Evolutionary conservation across 1,139 yeast species (phyloP).

Genomic region (Kodamaea anthophila): DNA sequence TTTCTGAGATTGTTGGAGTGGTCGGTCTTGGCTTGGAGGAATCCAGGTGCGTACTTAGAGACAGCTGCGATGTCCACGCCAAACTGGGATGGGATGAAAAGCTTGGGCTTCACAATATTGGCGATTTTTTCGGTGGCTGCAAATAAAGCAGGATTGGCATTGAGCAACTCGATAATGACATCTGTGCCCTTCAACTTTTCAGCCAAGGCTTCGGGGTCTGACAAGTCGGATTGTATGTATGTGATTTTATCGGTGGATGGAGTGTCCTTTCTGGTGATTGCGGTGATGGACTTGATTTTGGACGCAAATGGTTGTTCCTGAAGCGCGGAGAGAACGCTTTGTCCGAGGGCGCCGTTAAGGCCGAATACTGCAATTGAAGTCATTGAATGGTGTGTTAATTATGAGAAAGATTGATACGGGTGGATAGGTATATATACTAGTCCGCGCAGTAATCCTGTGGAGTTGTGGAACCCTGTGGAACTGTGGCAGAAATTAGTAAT

Average conservation of each 20-base stretch:
- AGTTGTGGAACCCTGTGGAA: no score
- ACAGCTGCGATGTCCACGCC: conserved; percentile 38
- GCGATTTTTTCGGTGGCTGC: conserved; percentile 29
- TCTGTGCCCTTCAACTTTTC: conserved; percentile 43
- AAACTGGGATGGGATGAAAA: conserved; percentile 59
- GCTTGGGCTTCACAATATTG: conserved; percentile 37
- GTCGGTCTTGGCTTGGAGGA: conserved; percentile 29
- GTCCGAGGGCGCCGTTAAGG: conserved; percentile 46
- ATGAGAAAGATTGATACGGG: no score
- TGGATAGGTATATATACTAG: no score
- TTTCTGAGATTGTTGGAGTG: conserved; percentile 37
- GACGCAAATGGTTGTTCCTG: conserved; percentile 35
- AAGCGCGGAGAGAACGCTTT: conserved; percentile 41
- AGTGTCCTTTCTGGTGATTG: conserved; percentile 39
- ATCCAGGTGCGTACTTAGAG: conserved; percentile 24
- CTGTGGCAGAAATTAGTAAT: no score
- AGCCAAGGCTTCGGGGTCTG: conserved; percentile 17
- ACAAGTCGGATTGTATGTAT: conserved; percentile 30
- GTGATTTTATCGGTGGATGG: conserved; percentile 33
- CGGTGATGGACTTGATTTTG: conserved; percentile 46
- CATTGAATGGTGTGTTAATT: conserved; percentile 1
- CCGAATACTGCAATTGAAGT: conserved; percentile 46
- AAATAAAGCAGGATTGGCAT: conserved; percentile 19
- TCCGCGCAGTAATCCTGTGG: no score
- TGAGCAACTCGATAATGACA: conserved; percentile 42